These are phyloP conservation scores for Tuctoria greenei DNA, from an alignment of 176 grass and related monocot species.

Conservation along the genomic window DNA sequence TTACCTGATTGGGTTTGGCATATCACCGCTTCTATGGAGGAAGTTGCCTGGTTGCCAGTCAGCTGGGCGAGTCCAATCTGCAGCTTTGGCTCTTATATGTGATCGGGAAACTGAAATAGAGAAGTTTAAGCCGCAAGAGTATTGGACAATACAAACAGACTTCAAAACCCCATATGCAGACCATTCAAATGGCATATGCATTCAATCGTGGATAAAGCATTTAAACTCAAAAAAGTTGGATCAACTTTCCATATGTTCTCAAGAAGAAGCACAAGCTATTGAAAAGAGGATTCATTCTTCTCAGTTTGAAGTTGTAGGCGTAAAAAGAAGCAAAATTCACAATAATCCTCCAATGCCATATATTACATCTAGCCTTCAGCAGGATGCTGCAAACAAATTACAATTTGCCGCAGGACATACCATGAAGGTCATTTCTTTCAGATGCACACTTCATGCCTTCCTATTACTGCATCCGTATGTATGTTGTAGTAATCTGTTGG, in stretches of 20 bases:
- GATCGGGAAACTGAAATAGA: constrained; percentile 91
- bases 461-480: constrained; percentile 13
- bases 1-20: constrained; percentile 95
- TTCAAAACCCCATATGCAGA: constrained; percentile 47
- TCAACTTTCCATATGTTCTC: constrained; percentile 72
- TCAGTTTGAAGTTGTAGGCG: constrained; percentile 64
- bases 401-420: constrained; percentile 66
- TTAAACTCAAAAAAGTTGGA: constrained; percentile 73
- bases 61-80: constrained; percentile 93
- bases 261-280: constrained; percentile 57
- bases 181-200: constrained; percentile 34
- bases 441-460: constrained; percentile 1
- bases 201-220: constrained; percentile 73
- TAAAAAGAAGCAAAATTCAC: constrained; percentile 69
- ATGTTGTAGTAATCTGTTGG: constrained; percentile 7
- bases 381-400: constrained; percentile 83
- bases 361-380: constrained; percentile 97
- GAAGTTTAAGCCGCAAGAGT: constrained; percentile 71
- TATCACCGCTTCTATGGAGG: constrained; percentile 94
- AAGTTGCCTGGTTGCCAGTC: constrained; percentile 95
- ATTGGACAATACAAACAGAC: constrained; percentile 67
- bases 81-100: constrained; percentile 87
- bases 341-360: constrained; percentile 83
- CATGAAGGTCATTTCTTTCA: constrained; percentile 81
- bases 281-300: constrained; percentile 58